A percentile compares a stretch with the other conserved stretches of the same genome.
Conservation (phyloP, 352 stramenopile genomes). For the Phytopythium helicoides region DNA sequence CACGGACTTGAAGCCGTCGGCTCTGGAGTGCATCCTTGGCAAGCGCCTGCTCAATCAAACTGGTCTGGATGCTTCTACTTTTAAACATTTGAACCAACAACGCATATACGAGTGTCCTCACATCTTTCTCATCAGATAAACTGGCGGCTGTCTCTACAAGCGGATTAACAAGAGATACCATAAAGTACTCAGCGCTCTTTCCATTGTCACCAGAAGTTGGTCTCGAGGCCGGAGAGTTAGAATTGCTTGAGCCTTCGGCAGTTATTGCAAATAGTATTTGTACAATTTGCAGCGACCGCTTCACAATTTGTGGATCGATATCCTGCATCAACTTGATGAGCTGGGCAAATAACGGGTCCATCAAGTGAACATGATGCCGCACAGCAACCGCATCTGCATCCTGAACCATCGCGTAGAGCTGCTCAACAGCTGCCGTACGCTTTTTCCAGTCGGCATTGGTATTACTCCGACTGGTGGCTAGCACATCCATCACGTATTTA, state of each 20-base stretch:
- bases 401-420: constrained; percentile 42
- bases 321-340: constrained; percentile 56
- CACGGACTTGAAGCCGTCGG: constrained; percentile 52
- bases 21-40: constrained; percentile 36
- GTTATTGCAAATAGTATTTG: constrained; percentile 55
- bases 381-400: constrained; percentile 20
- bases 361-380: constrained; percentile 10
- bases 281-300: constrained; percentile 58
- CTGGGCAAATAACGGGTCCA: constrained; percentile 45
- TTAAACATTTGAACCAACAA: constrained; percentile 35
- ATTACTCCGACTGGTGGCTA: constrained; percentile 38
- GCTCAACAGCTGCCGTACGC: constrained; percentile 49
- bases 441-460: constrained; percentile 79
- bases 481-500: constrained; percentile 27
- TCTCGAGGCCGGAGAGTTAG: constrained; percentile 2
- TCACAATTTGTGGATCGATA: constrained; percentile 63
- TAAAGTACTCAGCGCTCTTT: constrained; percentile 9
- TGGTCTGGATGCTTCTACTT: constrained; percentile 17
- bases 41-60: constrained; percentile 22
- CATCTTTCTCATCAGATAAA: constrained; percentile 51
- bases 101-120: constrained; percentile 32
- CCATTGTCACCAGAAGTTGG: constrained; percentile 3
- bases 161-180: constrained; percentile 41
- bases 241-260: constrained; percentile 5
- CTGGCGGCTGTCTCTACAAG: constrained; percentile 60